These are phyloP conservation scores for Yamadazyma endophytica DNA, from an alignment of 805 yeast species.

Conservation along the genomic window DNA sequence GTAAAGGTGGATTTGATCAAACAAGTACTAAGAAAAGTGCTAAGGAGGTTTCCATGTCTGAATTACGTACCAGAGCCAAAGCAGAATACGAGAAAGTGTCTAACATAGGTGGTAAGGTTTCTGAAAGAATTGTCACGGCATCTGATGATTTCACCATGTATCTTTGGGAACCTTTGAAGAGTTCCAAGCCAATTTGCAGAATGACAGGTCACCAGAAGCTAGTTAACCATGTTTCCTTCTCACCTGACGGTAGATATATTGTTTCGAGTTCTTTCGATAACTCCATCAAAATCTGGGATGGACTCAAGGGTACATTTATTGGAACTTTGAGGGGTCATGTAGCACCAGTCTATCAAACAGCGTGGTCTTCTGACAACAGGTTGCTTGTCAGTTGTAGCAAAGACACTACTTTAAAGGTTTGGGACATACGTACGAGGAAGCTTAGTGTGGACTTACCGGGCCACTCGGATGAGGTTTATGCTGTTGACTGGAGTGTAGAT, in stretches of 20 bases:
- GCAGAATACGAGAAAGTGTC: constrained; percentile 62
- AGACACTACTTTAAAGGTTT: constrained; percentile 92
- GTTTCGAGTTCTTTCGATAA: constrained; percentile 95
- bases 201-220: constrained; percentile 98
- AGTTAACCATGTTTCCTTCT: constrained; percentile 91
- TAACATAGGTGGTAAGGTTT: constrained; percentile 46
- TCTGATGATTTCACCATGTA: constrained; percentile 98
- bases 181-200: constrained; percentile 79
- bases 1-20: constrained; percentile 88
- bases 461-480: constrained; percentile 91
- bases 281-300: constrained; percentile 95
- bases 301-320: constrained; percentile 82
- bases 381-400: constrained; percentile 89
- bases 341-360: constrained; percentile 94
- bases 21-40: constrained; percentile 40
- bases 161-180: constrained; percentile 86
- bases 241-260: constrained; percentile 89
- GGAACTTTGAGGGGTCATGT: constrained; percentile 95
- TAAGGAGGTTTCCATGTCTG: constrained; percentile 18
- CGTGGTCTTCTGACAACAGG: constrained; percentile 96
- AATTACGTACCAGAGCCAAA: constrained; percentile 47
- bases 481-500: constrained; percentile 97
- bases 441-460: constrained; percentile 90
- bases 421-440: constrained; percentile 89
- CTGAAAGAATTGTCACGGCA: constrained; percentile 88